Conservation (phyloP, 306 rosid species). For the Spatholobus suberectus region DNA sequence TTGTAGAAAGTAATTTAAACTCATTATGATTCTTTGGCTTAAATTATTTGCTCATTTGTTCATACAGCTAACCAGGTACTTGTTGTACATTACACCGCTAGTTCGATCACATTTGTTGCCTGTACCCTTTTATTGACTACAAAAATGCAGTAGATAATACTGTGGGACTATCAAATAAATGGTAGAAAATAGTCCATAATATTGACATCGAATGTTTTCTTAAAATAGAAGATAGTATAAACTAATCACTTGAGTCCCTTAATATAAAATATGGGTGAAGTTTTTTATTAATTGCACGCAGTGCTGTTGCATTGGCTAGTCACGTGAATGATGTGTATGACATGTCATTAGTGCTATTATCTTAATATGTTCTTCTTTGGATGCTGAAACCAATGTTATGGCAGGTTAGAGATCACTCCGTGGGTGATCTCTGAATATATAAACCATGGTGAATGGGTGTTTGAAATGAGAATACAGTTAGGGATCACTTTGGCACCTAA, state of each 20-base stretch:
- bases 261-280: not conserved
- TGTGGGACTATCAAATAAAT: conserved; percentile 43
- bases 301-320: not conserved
- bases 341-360: not conserved
- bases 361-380: not conserved
- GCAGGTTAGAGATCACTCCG: not conserved
- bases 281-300: not conserved
- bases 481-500: not conserved
- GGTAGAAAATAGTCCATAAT: conserved; percentile 16
- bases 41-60: conserved; percentile 46
- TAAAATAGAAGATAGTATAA: not conserved
- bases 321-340: conserved; percentile 8
- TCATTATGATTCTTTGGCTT: conserved; percentile 52
- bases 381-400: not conserved
- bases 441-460: not conserved
- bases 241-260: not conserved
- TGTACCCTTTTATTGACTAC: conserved; percentile 36
- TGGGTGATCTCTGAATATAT: not conserved
- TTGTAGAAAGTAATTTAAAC: conserved; percentile 48
- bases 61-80: conserved; percentile 45
- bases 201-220: conserved; percentile 18
- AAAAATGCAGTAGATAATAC: conserved; percentile 26
- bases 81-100: conserved; percentile 49
- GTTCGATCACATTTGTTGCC: conserved; percentile 34
- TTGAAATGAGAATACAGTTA: not conserved